Evolutionary conservation across 306 rosid genomes (phyloP).

Genomic region (Spatholobus suberectus): DNA sequence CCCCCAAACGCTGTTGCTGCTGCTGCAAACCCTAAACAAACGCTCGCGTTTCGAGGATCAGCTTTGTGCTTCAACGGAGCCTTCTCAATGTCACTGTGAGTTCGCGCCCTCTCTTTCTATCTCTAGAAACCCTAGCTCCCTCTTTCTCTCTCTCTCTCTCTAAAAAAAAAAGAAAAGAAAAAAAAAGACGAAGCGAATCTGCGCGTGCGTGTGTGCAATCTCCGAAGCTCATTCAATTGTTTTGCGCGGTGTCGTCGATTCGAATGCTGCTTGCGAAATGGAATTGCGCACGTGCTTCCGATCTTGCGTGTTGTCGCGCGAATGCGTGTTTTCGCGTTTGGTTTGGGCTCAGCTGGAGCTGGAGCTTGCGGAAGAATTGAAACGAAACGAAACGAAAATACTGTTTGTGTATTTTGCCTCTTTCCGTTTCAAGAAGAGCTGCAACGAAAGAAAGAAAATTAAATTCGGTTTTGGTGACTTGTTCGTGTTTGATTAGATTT

Average conservation of each 20-base stretch:
- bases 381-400: too few species aligned
- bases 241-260: slow-evolving; percentile 28
- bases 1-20: slow-evolving; percentile 8
- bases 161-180: background rate
- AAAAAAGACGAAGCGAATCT: slow-evolving; percentile 45
- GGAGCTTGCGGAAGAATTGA: slow-evolving; percentile 9
- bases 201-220: slow-evolving; percentile 49
- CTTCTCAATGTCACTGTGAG: slow-evolving; percentile 71
- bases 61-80: slow-evolving; percentile 57
- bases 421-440: background rate
- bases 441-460: background rate
- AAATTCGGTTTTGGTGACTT: background rate
- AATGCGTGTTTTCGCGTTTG: slow-evolving; percentile 36
- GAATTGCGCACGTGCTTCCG: slow-evolving; percentile 50
- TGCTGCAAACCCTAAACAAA: slow-evolving; percentile 70
- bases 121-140: slow-evolving; percentile 64
- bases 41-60: slow-evolving; percentile 63
- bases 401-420: background rate
- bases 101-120: slow-evolving; percentile 32
- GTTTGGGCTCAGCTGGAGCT: slow-evolving; percentile 39
- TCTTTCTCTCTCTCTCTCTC: slow-evolving; percentile 34
- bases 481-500: slow-evolving; percentile 26
- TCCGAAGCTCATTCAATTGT: slow-evolving; percentile 36
- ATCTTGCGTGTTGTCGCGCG: slow-evolving; percentile 47
- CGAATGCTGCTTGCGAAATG: slow-evolving; percentile 33